A percentile compares a stretch with the other conserved stretches of the same genome.
Evolutionary conservation across 257 asterid genomes (phyloP).

Genomic region (Verbena officinalis): DNA sequence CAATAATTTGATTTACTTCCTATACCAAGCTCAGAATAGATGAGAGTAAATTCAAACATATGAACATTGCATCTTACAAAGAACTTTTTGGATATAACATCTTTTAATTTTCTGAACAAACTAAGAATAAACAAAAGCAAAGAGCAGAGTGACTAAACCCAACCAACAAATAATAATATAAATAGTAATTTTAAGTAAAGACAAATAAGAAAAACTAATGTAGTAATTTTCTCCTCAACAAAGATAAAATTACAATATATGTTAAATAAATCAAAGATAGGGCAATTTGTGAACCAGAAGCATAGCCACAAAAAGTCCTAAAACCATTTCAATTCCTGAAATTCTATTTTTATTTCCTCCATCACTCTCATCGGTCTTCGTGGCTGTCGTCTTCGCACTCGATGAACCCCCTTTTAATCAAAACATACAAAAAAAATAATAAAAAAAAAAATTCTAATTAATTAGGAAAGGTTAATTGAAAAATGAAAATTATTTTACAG

Average conservation of each 20-base stretch:
- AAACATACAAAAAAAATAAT: background rate
- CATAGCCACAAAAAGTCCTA: conserved; percentile 33
- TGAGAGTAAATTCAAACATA: too few species aligned
- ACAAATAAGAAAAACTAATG: background rate
- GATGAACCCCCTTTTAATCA: conserved; percentile 26
- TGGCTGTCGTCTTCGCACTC: conserved; percentile 22
- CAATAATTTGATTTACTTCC: too few species aligned
- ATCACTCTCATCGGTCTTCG: conserved; percentile 31
- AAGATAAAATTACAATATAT: background rate
- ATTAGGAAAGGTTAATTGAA: background rate
- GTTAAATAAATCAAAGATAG: conserved; percentile 27
- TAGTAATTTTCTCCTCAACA: background rate
- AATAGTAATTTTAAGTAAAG: background rate
- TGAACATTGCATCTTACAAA: too few species aligned
- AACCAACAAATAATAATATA: background rate
- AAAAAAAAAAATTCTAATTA: background rate
- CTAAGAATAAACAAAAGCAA: background rate
- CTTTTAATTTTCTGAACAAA: background rate
- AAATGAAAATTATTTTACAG: too few species aligned
- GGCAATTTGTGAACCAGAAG: conserved; percentile 33
- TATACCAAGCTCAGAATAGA: too few species aligned
- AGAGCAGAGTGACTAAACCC: background rate
- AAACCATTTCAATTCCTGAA: conserved; percentile 37
- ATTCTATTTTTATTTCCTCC: conserved; percentile 41
- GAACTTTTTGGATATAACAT: too few species aligned